Base-by-base conservation (phyloP, 768 basidiomycete genomes). In the Tylopilus intermedius region DNA sequence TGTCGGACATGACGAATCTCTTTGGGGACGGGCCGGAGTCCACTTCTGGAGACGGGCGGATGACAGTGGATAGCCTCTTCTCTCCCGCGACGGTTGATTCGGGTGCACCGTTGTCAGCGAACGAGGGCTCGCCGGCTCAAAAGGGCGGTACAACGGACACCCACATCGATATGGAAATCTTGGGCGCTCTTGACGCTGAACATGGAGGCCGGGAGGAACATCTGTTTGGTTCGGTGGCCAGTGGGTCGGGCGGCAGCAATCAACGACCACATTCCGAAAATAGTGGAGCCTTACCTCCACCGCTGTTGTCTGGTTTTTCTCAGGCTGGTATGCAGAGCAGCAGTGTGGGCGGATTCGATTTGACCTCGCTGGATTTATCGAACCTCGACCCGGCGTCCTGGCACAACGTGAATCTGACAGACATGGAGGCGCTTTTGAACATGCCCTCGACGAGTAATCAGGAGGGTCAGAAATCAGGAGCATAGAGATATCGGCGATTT, bases 381-480 rank as follows among this genome's bases (percentile, higher is more conserved):
- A 71, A 72, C 24, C 67, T 83, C 47, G 68, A 70, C 49, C 58
- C 73, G 24, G 5, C 38, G 18, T 68, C 69, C 37, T 79, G 70
- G 49, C 56, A 67, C 5, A 79, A 73, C 33, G 73, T 82, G 67
- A 73, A 68, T 54, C 74, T 81, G 55, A 67, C 65, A 45, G 80
- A 80, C 57, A 79, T 84, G 79, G 79, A 80, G 41, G 72, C 75
- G 15, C 71, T 84, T 47, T 65, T 83, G 61, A 73, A 70, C 43
- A 77, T 81, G 68, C 69, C 71, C 13, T 52, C 67, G 8, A 38
- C 57, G 18, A 50, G 35, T 22, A 62, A 53, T 29, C 60, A 61
- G 10, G 70, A 62, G 42, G 51, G 43, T 13, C 64, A 67, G 50
- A 71, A 59, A 50, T 26, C 57, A 13, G 54, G 57, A 40, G 38